Conservation (phyloP, 257 asterid genomes). For the Osmanthus fragrans region DNA sequence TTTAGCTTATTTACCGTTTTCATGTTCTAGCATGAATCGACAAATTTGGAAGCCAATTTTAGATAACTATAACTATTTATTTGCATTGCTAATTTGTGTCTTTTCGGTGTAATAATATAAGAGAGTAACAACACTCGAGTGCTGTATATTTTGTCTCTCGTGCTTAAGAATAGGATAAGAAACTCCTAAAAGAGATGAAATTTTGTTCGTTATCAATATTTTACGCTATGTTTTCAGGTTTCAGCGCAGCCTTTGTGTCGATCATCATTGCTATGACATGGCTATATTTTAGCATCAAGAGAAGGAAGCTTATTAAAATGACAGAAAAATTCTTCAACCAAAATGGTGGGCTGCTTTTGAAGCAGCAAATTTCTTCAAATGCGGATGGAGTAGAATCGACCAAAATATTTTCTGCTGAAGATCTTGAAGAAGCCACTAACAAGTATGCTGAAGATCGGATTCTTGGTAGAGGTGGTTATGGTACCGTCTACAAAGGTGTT, state of each 20-base stretch:
- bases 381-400: conserved; percentile 27
- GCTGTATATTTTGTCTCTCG: too few relatives aligned
- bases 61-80: background rate
- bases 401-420: conserved; percentile 39
- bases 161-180: too few relatives aligned
- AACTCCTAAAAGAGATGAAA: too few relatives aligned
- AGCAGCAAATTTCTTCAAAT: conserved; percentile 36
- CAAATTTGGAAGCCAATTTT: background rate
- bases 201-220: background rate
- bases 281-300: conserved; percentile 20
- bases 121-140: too few relatives aligned
- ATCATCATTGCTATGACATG: conserved; percentile 12
- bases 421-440: conserved; percentile 41
- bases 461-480: conserved; percentile 55
- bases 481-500: conserved; percentile 39
- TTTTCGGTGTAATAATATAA: too few relatives aligned
- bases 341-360: conserved; percentile 47
- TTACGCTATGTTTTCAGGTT: conserved; percentile 15
- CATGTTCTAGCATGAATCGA: background rate
- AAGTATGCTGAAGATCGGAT: conserved; percentile 40
- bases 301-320: conserved; percentile 16
- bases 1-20: too few relatives aligned
- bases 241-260: conserved; percentile 14
- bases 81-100: too few relatives aligned
- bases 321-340: conserved; percentile 46